Conservation (phyloP, 306 rosid genomes). For the Citrullus mucosospermus region DNA sequence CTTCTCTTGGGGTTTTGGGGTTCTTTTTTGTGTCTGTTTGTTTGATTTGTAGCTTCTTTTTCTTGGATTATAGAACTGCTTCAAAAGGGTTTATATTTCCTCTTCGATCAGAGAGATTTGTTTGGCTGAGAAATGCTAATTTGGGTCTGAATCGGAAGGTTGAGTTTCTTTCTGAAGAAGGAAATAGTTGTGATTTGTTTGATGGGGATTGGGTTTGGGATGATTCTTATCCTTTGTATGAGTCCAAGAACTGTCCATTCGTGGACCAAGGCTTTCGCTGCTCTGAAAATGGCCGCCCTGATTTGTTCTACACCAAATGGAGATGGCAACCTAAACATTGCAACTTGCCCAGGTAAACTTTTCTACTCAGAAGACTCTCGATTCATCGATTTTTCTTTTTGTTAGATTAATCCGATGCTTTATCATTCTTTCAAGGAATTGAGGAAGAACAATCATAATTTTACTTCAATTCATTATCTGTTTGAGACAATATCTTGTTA, state of each 20-base stretch:
- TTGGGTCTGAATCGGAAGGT: slow-evolving; percentile 19
- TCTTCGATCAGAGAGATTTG: slow-evolving; percentile 31
- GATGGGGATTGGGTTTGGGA: slow-evolving; percentile 93
- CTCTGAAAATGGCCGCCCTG: slow-evolving; percentile 82
- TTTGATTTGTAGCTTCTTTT: slow-evolving; percentile 43
- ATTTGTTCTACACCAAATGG: slow-evolving; percentile 82
- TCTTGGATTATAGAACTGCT: slow-evolving; percentile 35
- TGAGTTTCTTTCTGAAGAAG: slow-evolving; percentile 47
- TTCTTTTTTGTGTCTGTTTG: slow-evolving; percentile 35
- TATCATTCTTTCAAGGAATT: neutral
- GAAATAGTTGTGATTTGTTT: slow-evolving; percentile 49
- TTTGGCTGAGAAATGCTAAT: slow-evolving; percentile 37
- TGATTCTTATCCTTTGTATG: slow-evolving; percentile 58
- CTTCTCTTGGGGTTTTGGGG: slow-evolving; percentile 50
- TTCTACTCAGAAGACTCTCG: neutral
- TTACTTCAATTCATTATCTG: neutral
- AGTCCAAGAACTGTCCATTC: slow-evolving; percentile 53
- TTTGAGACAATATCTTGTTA: neutral
- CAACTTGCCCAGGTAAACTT: slow-evolving; percentile 62
- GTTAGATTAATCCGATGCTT: neutral
- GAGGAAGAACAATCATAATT: neutral
- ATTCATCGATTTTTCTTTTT: neutral
- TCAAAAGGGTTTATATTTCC: slow-evolving; percentile 27
- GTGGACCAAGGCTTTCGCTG: slow-evolving; percentile 75
- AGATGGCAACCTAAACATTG: slow-evolving; percentile 85